Evolutionary conservation across 352 stramenopile genomes (phyloP).

Genomic region (Pythium monospermum): DNA sequence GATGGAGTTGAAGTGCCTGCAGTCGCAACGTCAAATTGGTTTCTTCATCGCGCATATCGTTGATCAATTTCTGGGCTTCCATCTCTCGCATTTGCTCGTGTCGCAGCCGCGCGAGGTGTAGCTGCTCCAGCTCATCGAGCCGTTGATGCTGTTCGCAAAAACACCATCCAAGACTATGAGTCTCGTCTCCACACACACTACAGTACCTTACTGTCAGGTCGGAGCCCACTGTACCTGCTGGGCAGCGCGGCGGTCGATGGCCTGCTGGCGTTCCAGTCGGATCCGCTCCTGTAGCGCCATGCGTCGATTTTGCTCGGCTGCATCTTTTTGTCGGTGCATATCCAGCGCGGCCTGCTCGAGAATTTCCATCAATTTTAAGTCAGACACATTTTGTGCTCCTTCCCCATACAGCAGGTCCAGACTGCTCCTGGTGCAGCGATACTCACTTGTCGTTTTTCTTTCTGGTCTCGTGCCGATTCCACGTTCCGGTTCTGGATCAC

Average conservation of each 20-base stretch:
- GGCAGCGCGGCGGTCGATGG: conserved; percentile 23
- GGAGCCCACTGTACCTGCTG: conserved; percentile 34
- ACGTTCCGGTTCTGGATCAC: conserved; percentile 40
- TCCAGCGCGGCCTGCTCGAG: conserved; percentile 30
- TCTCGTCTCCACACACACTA: too few relatives aligned
- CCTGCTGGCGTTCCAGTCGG: conserved; percentile 36
- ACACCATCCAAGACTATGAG: too few relatives aligned
- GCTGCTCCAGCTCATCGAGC: conserved; percentile 27
- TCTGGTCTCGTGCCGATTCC: conserved; percentile 39
- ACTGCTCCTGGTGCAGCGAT: too few relatives aligned
- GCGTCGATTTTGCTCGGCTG: conserved; percentile 26
- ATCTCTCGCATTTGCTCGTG: conserved; percentile 37
- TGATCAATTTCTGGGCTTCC: conserved; percentile 28
- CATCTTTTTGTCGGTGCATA: conserved; percentile 41
- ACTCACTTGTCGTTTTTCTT: conserved; percentile 43
- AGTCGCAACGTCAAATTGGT: conserved; percentile 43
- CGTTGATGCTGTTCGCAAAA: conserved; percentile 32
- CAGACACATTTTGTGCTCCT: neutral
- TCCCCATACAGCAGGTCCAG: neutral
- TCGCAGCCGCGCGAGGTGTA: conserved; percentile 33
- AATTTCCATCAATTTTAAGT: neutral
- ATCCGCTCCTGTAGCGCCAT: conserved; percentile 41
- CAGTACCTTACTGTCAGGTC: too few relatives aligned
- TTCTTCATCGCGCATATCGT: conserved; percentile 55
- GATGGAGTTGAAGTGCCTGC: conserved; percentile 52